phyloP scores from a whole-genome alignment of 177 flowering plant species.

The Vitis hybrid region DNA sequence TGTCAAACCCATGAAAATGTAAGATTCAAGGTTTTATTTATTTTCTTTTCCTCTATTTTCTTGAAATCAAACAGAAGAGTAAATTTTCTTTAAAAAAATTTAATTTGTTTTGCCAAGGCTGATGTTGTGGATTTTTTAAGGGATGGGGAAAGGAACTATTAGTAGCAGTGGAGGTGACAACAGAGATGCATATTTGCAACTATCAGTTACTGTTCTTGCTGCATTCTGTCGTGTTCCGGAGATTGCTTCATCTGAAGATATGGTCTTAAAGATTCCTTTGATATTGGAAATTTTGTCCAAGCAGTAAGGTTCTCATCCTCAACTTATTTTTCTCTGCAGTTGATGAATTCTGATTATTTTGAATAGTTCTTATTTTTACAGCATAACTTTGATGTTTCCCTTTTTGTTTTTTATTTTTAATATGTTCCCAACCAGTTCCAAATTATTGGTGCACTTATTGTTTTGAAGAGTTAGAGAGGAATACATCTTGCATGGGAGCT shows the following conservation, averaged over 20 bases:
- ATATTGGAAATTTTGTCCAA: slow-evolving; percentile 52
- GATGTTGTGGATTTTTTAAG: slow-evolving; percentile 24
- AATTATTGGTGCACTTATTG: too few species aligned
- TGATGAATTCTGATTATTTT: too few species aligned
- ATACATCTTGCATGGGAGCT: too few species aligned
- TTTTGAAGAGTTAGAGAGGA: too few species aligned
- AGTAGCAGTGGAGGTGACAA: slow-evolving; percentile 34
- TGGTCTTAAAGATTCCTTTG: slow-evolving; percentile 66
- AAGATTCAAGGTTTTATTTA: neutral
- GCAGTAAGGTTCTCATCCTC: slow-evolving; percentile 34
- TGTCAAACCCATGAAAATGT: neutral
- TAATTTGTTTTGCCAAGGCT: neutral
- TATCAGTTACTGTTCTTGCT: slow-evolving; percentile 72
- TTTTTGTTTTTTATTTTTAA: too few species aligned
- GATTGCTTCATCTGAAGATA: slow-evolving; percentile 75
- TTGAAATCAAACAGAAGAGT: too few species aligned
- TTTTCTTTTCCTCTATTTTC: neutral
- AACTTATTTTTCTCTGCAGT: neutral
- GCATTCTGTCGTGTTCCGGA: slow-evolving; percentile 77
- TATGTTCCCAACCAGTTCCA: too few species aligned
- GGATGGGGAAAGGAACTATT: slow-evolving; percentile 60
- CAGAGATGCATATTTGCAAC: slow-evolving; percentile 72
- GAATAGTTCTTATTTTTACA: too few species aligned
- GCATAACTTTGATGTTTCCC: neutral
- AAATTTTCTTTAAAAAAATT: too few species aligned